Evolutionary conservation across 2,329 filamentous ascomycete genomes (phyloP).

Genomic region (Colletotrichum musicola): DNA sequence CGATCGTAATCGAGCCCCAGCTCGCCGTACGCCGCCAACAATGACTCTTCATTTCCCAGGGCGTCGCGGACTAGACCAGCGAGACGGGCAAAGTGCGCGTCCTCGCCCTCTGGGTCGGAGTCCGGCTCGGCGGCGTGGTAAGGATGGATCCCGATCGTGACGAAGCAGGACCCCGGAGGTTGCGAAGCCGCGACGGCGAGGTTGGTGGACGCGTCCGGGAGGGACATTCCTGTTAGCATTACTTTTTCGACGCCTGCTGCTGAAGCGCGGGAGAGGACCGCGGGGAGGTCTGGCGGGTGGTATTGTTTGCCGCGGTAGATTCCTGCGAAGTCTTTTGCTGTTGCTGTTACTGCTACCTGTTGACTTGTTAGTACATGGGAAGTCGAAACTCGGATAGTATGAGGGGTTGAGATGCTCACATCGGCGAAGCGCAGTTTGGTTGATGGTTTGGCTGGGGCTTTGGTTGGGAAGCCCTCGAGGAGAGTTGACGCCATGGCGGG

Average conservation of each 20-base stretch:
- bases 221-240: constrained; percentile 55
- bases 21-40: constrained; percentile 61
- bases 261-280: constrained; percentile 55
- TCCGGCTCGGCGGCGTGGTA: constrained; percentile 62
- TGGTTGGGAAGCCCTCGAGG: constrained; percentile 18
- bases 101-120: constrained; percentile 40
- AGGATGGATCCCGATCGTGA: constrained; percentile 64
- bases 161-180: constrained; percentile 50
- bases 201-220: constrained; percentile 47
- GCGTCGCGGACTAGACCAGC: constrained; percentile 42
- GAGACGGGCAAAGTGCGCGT: constrained; percentile 44
- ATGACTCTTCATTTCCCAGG: constrained; percentile 41
- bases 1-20: constrained; percentile 64
- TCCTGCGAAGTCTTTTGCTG: constrained; percentile 60
- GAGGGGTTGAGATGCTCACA: not conserved
- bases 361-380: not conserved
- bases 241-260: constrained; percentile 57
- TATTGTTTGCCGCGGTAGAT: constrained; percentile 63
- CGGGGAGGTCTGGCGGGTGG: constrained; percentile 58
- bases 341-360: constrained; percentile 54
- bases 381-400: not conserved
- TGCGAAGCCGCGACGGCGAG: constrained; percentile 45
- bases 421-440: constrained; percentile 34
- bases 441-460: constrained; percentile 18
- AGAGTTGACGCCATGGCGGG: not conserved